These are phyloP conservation scores for Globisporangium iwayamae DNA, from an alignment of 352 stramenopile genomes.

Conservation along the genomic window DNA sequence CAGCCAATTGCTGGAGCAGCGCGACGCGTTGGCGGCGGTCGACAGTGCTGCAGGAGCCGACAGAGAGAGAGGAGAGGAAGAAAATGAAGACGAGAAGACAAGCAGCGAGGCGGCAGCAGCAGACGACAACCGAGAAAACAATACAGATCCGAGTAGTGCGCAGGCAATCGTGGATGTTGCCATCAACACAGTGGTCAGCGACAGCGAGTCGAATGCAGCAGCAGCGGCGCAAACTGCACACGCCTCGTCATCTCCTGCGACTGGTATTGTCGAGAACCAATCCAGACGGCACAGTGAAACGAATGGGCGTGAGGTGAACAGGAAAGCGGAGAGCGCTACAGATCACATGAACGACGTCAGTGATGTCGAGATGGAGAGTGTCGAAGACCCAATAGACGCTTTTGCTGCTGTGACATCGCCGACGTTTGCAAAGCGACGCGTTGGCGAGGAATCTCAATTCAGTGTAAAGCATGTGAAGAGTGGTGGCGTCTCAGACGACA, in stretches of 20 bases:
- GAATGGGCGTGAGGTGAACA: constrained; percentile 6
- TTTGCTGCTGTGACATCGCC: background rate
- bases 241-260: background rate
- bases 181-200: background rate
- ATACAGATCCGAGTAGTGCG: background rate
- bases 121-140: background rate
- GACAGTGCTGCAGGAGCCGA: constrained; percentile 25
- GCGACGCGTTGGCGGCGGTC: constrained; percentile 29
- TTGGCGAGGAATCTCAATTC: background rate
- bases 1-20: constrained; percentile 66
- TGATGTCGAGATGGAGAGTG: background rate
- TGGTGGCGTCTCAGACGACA: constrained; percentile 10
- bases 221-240: background rate
- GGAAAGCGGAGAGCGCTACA: background rate
- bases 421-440: background rate
- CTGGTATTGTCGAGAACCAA: background rate
- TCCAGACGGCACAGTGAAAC: constrained; percentile 3
- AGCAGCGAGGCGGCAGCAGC: background rate
- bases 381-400: background rate
- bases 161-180: background rate
- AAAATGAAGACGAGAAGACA: constrained; percentile 1
- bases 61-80: constrained; percentile 12
- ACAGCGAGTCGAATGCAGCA: background rate
- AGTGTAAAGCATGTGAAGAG: constrained; percentile 5
- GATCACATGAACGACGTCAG: background rate